Base-by-base conservation (phyloP, 73 alveolate genomes). In the Paramecium sonneborni region DNA sequence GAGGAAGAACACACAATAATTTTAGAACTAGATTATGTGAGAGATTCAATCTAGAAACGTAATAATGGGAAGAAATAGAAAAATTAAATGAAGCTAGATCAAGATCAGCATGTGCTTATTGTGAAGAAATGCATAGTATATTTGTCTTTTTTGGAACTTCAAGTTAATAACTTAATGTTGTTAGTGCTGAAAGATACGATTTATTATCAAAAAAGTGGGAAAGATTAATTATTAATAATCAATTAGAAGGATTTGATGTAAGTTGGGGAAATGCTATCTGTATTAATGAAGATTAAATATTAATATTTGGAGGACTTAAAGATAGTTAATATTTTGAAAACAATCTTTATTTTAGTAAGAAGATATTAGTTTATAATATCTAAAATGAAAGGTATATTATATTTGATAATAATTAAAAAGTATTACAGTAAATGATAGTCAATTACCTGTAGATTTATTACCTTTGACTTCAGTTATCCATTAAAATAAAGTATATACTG, bases 1-100 rank as follows among this genome's bases (percentile, higher is more conserved):
- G 90, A 43, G 90, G 90, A 43, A 79, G 76, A 24, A 79, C 90
- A 11, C 90, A 79, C 23, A 79, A 79, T 23, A 44, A 79, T 44
- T 79, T 79, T 23, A 39, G 90, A 79, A 43, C 90, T 41, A 79
- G 24, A 41, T 44, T 79, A 41, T 79, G 90, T 24, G 90, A 79
- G 30, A 39, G 90, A 79, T 79, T 43, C 30, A 79, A 79, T 79
- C 39, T 79, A 21, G 76, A 79, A 11, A 79, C 56, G 11, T 12
- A 79, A 41, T 6, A 79, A 44, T 79, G 90, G 90, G 90, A 79
- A 23, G 74, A 30, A 9, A 79, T 79, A n/a, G 90, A 38, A 11
- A 79, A 44, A 20, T 46, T 79, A 3, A 21, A 41, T 39, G 69
- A 79, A 10, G 90, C 90, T 24, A 4, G 90, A 18, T 79, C 90